Evolutionary conservation across 2,329 filamentous ascomycete species (phyloP).

Genomic region (Fusarium nematophilum): DNA sequence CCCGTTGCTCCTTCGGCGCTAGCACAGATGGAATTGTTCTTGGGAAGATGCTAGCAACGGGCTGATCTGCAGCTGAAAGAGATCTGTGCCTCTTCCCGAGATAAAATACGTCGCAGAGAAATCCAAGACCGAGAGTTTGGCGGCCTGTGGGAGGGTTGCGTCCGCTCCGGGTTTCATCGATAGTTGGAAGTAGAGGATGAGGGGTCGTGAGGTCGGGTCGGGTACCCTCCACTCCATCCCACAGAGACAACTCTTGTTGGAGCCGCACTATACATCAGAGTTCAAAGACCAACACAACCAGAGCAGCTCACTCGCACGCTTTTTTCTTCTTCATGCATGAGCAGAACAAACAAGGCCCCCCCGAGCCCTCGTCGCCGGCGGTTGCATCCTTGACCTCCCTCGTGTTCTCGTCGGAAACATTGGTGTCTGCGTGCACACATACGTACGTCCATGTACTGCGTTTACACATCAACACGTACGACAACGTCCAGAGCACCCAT

Average conservation of each 20-base stretch:
- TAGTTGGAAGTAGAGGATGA: conserved; percentile 17
- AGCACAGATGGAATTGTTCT: conserved; percentile 16
- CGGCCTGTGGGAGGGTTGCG: conserved; percentile 1
- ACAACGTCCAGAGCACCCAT: conserved; percentile 19
- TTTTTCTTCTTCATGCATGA: conserved; percentile 3
- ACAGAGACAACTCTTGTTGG: background rate
- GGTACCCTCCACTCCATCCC: background rate
- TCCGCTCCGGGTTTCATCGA: conserved; percentile 21
- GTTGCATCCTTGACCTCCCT: conserved; percentile 21
- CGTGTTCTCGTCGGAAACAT: conserved; percentile 28
- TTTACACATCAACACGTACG: conserved; percentile 27
- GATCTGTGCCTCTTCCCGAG: background rate
- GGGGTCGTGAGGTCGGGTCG: conserved; percentile 17
- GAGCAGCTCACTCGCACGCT: conserved; percentile 1
- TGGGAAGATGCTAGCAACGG: conserved; percentile 7
- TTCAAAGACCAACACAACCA: conserved; percentile 1
- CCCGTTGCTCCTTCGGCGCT: conserved; percentile 28
- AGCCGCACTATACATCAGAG: conserved; percentile 32
- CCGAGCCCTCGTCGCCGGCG: conserved; percentile 1
- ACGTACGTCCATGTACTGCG: conserved; percentile 1
- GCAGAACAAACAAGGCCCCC: conserved; percentile 4
- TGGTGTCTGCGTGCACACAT: conserved; percentile 8
- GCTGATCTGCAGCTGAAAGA: conserved; percentile 15
- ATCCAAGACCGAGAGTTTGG: background rate
- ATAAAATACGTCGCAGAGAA: background rate